phyloP scores from a whole-genome alignment of 352 stramenopile species.

The Thraustochytrium sp. region DNA sequence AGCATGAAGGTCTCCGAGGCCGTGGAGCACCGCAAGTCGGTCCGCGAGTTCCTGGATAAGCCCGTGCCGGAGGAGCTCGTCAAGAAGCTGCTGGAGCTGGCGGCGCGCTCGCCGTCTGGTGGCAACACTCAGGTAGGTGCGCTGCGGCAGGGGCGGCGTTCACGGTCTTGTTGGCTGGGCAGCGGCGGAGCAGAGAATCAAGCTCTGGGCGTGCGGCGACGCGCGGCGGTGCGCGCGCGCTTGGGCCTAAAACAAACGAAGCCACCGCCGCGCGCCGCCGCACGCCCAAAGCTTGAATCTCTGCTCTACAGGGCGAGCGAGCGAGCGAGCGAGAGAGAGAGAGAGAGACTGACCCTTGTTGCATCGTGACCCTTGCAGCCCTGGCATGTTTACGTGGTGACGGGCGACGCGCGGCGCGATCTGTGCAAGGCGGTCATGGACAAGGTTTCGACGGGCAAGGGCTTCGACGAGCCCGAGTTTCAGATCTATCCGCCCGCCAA shows the following conservation, averaged over 20 bases:
- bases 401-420: neutral
- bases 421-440: neutral
- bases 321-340: no score
- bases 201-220: no score
- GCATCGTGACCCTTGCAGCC: no score
- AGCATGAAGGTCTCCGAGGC: conserved; percentile 12
- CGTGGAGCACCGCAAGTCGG: conserved; percentile 7
- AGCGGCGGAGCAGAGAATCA: no score
- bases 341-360: no score
- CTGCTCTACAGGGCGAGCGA: no score
- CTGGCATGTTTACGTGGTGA: conserved; percentile 39
- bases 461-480: conserved; percentile 37
- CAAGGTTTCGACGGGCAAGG: neutral
- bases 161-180: no score
- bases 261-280: no score
- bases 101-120: neutral
- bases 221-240: no score
- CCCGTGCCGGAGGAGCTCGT: neutral
- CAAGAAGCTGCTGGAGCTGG: neutral
- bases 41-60: conserved; percentile 12
- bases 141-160: no score
- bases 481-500: conserved; percentile 1
- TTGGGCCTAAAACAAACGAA: no score
- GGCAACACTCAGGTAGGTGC: conserved; percentile 31
- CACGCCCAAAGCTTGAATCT: no score